A percentile compares a stretch with the other conserved stretches of the same genome.
Conservation (phyloP, 148 eudicot species). For the Cornus florida region DNA sequence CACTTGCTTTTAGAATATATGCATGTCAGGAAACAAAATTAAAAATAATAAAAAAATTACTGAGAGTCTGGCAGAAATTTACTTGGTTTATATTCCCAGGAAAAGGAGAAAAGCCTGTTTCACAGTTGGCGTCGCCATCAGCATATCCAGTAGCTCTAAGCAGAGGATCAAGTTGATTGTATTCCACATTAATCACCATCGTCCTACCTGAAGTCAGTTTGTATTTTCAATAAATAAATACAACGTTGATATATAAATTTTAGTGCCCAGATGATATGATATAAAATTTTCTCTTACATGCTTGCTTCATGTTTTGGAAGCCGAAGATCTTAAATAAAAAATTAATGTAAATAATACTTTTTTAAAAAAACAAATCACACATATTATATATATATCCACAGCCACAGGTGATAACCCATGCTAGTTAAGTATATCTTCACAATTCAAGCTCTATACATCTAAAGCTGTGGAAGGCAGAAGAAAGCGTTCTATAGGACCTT, state of each 20-base stretch:
- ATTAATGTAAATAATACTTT: too few species aligned
- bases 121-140: constrained; percentile 92
- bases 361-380: too few species aligned
- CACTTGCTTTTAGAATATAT: background rate
- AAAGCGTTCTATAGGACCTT: background rate
- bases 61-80: constrained; percentile 11
- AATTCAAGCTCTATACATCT: background rate
- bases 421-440: background rate
- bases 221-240: constrained; percentile 12
- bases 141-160: constrained; percentile 87
- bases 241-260: background rate
- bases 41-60: too few species aligned
- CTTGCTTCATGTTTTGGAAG: too few species aligned
- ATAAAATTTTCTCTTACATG: too few species aligned
- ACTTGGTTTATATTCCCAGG: constrained; percentile 99
- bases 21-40: background rate
- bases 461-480: background rate
- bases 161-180: constrained; percentile 97
- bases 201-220: constrained; percentile 61
- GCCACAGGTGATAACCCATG: background rate
- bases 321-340: too few species aligned
- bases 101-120: constrained; percentile 94
- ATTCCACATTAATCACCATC: constrained; percentile 98
- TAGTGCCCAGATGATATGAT: background rate
- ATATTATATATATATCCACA: too few species aligned